Conservation (phyloP, 2,329 filamentous ascomycete genomes). For the Epichloe gansuensis region DNA sequence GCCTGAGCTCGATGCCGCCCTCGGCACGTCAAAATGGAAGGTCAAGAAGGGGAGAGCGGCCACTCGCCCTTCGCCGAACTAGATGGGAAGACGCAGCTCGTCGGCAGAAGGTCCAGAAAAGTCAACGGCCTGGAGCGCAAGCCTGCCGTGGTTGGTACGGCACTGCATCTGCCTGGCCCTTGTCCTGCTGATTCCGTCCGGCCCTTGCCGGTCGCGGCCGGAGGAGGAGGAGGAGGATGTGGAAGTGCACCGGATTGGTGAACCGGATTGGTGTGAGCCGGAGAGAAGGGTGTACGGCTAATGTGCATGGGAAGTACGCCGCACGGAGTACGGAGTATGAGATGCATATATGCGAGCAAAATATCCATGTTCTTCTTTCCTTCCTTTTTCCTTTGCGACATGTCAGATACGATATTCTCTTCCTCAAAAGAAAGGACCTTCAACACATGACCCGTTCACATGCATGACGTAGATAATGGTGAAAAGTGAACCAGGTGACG, state of each 20-base stretch:
- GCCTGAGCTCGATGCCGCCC: slow-evolving; percentile 64
- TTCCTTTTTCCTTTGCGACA: not conserved
- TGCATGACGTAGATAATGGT: not conserved
- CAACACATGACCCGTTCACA: not conserved
- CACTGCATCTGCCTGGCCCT: not conserved
- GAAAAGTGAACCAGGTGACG: not conserved
- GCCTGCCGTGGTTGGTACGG: not conserved
- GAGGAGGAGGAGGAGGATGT: slow-evolving; percentile 14
- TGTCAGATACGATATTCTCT: not conserved
- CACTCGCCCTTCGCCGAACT: slow-evolving; percentile 29
- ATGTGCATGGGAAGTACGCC: not conserved
- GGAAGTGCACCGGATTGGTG: slow-evolving; percentile 36
- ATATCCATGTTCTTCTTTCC: not conserved
- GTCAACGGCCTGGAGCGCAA: slow-evolving; percentile 23
- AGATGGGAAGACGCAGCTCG: slow-evolving; percentile 28
- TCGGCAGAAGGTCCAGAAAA: slow-evolving; percentile 19
- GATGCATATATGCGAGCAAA: not conserved
- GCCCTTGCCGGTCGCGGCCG: slow-evolving; percentile 16
- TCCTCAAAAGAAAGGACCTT: not conserved
- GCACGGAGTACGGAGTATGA: no score
- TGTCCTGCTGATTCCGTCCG: slow-evolving; percentile 21
- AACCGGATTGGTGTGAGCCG: not conserved
- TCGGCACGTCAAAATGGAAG: slow-evolving; percentile 70
- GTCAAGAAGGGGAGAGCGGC: slow-evolving; percentile 56
- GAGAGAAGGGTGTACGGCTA: not conserved